A percentile compares a stretch with the other conserved stretches of the same genome.
Conservation (phyloP, 371 early-diverging fungal species). For the Nosema muscidifuracis region DNA sequence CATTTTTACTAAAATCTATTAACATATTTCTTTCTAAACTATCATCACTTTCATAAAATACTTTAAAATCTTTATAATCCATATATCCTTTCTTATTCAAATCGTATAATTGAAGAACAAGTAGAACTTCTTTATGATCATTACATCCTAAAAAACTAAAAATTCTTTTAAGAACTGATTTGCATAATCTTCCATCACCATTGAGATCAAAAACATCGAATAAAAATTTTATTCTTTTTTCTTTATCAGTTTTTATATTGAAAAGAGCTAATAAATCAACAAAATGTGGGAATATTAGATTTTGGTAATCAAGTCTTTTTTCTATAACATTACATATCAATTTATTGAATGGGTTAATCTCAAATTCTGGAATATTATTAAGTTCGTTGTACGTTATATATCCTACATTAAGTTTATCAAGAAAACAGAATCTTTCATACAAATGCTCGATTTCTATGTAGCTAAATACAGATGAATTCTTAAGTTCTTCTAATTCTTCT, state of each 20-base stretch:
- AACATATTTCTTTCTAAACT: slow-evolving; percentile 46
- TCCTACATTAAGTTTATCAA: slow-evolving; percentile 45
- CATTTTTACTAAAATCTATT: slow-evolving; percentile 50
- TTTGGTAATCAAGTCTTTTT: slow-evolving; percentile 44
- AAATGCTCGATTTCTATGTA: slow-evolving; percentile 45
- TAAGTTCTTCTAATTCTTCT: slow-evolving; percentile 56
- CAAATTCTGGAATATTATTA: slow-evolving; percentile 57
- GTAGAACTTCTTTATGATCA: slow-evolving; percentile 27
- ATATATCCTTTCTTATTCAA: slow-evolving; percentile 52
- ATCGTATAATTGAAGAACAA: slow-evolving; percentile 50
- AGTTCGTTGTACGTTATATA: slow-evolving; percentile 53
- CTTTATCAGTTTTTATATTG: slow-evolving; percentile 23
- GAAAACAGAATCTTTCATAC: slow-evolving; percentile 53
- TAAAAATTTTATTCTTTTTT: slow-evolving; percentile 49
- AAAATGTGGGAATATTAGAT: slow-evolving; percentile 54
- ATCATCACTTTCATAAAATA: slow-evolving; percentile 44
- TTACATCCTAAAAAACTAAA: slow-evolving; percentile 33
- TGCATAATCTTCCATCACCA: slow-evolving; percentile 44
- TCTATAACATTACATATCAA: slow-evolving; percentile 51
- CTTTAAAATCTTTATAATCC: slow-evolving; percentile 44
- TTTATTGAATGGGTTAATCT: slow-evolving; percentile 53
- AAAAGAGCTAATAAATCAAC: slow-evolving; percentile 53
- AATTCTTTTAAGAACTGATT: slow-evolving; percentile 39
- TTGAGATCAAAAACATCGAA: slow-evolving; percentile 56
- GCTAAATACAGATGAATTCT: slow-evolving; percentile 39